These are phyloP conservation scores for Ophiorrhiza pumila DNA, from an alignment of 257 asterid species.

Conservation along the genomic window DNA sequence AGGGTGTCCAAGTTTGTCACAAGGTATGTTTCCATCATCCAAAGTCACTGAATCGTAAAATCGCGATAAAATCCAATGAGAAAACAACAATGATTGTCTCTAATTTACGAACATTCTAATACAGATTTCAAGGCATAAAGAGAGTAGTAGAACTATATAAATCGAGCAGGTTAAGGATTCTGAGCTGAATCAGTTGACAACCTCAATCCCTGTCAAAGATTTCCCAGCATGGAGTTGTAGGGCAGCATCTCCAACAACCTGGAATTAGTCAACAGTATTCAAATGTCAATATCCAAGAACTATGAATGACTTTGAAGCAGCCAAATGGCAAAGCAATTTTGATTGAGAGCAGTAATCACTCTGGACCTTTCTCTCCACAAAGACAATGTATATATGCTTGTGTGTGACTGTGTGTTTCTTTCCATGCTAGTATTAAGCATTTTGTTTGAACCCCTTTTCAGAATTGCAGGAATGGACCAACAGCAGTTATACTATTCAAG, in stretches of 20 bases:
- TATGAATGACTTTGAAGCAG: not conserved
- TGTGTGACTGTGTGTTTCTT: too few relatives aligned
- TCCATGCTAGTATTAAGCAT: not conserved
- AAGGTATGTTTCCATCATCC: not conserved
- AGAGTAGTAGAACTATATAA: not conserved
- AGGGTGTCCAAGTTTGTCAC: too few relatives aligned
- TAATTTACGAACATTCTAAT: not conserved
- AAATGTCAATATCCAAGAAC: not conserved
- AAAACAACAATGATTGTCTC: not conserved
- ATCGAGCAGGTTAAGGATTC: not conserved
- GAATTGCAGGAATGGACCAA: not conserved
- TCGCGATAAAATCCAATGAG: too few relatives aligned
- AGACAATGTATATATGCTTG: not conserved
- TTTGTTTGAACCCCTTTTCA: not conserved
- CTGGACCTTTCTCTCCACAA: not conserved
- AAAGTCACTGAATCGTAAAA: not conserved
- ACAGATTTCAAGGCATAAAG: not conserved
- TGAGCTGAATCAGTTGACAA: slow-evolving; percentile 51
- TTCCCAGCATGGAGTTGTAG: slow-evolving; percentile 61
- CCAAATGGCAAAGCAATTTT: not conserved
- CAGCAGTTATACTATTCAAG: not conserved
- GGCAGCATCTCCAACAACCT: slow-evolving; percentile 88
- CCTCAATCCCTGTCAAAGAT: slow-evolving; percentile 57
- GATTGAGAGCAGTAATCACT: not conserved
- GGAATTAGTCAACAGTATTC: slow-evolving; percentile 9